Conservation (phyloP, 495 filamentous ascomycete species). For the Xanthoparmelia taractica region DNA sequence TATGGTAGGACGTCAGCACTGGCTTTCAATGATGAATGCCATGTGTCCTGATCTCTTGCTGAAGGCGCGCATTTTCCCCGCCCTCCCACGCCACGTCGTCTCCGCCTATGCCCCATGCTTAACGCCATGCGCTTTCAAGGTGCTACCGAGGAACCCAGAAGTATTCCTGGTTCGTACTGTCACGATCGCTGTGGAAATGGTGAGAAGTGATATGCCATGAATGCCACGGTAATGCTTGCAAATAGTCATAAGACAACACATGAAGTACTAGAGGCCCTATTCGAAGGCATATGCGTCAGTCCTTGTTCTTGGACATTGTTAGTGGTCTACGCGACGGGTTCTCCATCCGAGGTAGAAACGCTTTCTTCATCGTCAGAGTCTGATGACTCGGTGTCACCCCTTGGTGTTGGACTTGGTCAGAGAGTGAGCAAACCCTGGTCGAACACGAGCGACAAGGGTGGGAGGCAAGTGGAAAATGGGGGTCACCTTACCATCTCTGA, state of each 20-base stretch:
- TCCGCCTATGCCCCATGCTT: not conserved
- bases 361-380: constrained; percentile 17
- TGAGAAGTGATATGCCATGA: constrained; percentile 17
- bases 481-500: constrained; percentile 54
- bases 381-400: constrained; percentile 13
- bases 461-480: not conserved
- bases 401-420: constrained; percentile 16
- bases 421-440: constrained; percentile 19
- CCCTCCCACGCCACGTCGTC: not conserved
- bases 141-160: not conserved
- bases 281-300: constrained; percentile 13
- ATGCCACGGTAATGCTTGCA: constrained; percentile 20
- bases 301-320: constrained; percentile 9
- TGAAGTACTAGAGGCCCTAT: constrained; percentile 28
- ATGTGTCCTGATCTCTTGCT: constrained; percentile 8
- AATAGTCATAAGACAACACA: constrained; percentile 31
- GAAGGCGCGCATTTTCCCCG: constrained; percentile 3
- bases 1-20: not conserved
- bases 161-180: not conserved
- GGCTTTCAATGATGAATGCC: not conserved
- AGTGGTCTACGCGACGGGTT: not conserved
- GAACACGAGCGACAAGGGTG: constrained; percentile 21
- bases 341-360: constrained; percentile 8
- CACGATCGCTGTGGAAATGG: constrained; percentile 3
- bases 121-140: constrained; percentile 4